A percentile compares a stretch with the other conserved stretches of the same genome.
Conservation (phyloP, 768 basidiomycete species). For the Piloderma croceum region DNA sequence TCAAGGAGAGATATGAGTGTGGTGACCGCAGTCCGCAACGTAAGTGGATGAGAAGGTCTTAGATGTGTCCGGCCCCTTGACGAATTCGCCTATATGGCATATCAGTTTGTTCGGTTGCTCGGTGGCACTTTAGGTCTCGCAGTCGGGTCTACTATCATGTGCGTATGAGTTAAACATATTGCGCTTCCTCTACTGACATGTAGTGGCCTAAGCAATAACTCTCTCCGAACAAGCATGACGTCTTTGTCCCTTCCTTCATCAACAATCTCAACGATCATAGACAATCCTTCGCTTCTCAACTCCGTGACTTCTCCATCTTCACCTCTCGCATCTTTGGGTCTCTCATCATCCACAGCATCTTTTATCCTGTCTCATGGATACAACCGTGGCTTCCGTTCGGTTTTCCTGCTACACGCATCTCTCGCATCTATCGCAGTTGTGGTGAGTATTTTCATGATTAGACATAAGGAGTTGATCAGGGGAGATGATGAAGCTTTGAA, state of each 20-base stretch:
- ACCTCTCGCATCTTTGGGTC: slow-evolving; percentile 26
- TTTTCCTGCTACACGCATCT: slow-evolving; percentile 59
- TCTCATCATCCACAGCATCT: slow-evolving; percentile 32
- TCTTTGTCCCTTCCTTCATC: slow-evolving; percentile 31
- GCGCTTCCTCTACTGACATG: neutral
- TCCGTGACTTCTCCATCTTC: slow-evolving; percentile 27
- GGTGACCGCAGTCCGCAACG: slow-evolving; percentile 64
- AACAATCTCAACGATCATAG: slow-evolving; percentile 39
- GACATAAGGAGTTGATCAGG: slow-evolving; percentile 53
- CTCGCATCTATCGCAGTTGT: slow-evolving; percentile 51
- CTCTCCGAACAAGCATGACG: slow-evolving; percentile 37
- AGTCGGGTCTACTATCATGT: slow-evolving; percentile 55
- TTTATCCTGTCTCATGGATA: slow-evolving; percentile 46
- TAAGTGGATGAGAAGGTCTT: slow-evolving; percentile 17
- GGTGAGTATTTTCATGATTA: slow-evolving; percentile 53
- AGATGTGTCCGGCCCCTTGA: neutral
- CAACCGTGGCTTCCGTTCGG: slow-evolving; percentile 48
- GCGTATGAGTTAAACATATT: slow-evolving; percentile 6
- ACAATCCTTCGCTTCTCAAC: slow-evolving; percentile 40
- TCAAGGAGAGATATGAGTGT: slow-evolving; percentile 69
- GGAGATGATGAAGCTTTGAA: slow-evolving; percentile 50
- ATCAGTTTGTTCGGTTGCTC: slow-evolving; percentile 59
- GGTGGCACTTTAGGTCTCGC: slow-evolving; percentile 68
- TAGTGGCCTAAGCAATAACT: slow-evolving; percentile 36
- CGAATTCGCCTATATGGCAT: slow-evolving; percentile 5